Evolutionary conservation across 1,284 basidiomycete genomes (phyloP), one percentile per base, ranked within the genome.

Genomic region (Rhodotorula sp.): DNA sequence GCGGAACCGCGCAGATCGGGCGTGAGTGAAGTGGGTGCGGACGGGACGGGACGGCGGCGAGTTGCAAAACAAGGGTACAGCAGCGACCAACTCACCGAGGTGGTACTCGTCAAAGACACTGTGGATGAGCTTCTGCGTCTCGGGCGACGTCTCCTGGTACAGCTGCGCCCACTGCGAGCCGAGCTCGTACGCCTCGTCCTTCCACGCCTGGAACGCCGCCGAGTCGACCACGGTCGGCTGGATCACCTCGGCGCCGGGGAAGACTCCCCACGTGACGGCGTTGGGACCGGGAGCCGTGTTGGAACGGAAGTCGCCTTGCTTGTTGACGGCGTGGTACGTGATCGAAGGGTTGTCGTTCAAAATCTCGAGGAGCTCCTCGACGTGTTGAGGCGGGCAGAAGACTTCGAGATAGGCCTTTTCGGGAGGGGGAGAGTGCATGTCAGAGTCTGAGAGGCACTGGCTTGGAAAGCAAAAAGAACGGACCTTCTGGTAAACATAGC

Each of bases 251-350:
- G 97, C 95, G 56, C 92, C 93, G 26, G 97, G 95, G 86, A 98
- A 99, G 10, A 97, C 93, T 76, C 95, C 97, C 97, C 95, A 99
- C 0, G 97, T 99, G 60, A 99, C 97, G 12, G 97, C 97, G 79
- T 98, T 99, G 52, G 95, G 94, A 14, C 93, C 92, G 49, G 95
- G 92, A 1, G 90, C 90, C 48, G 89, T 93, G 84, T 99, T 99
- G 65, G 95, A 97, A 67, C 88, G 86, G 77, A 98, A 86, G 79
- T 98, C 95, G 60, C 97, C 97, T 73, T 88, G 87, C 52, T 78
- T 77, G 60, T 76, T 78, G 65, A 77, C 93, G 64, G 95, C 93
- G 79, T 98, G 95, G 85, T 99, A 99, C 8, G 94, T 99, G 81
- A 97, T 91, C 78, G 90, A 88, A 68, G 87, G 86, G 4, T 66